Evolutionary conservation across 208 protist species (phyloP).

Genomic region (Leptomonas pyrrhocoris): DNA sequence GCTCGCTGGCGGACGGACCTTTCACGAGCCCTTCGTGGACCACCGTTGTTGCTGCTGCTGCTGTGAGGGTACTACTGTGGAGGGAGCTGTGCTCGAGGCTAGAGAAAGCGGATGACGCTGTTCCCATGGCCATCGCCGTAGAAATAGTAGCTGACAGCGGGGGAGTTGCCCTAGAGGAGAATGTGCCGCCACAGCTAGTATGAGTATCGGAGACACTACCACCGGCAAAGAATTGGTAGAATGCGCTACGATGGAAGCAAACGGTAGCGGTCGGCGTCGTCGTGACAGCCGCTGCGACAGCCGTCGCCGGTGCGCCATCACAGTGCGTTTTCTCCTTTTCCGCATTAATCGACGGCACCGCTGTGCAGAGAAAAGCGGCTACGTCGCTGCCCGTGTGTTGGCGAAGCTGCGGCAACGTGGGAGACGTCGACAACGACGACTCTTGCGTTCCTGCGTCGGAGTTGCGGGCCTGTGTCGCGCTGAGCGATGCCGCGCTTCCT

Average conservation of each 20-base stretch:
- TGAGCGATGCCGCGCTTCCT: no score
- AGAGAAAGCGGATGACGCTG: no score
- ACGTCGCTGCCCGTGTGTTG: neutral
- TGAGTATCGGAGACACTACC: neutral
- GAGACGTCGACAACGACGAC: neutral
- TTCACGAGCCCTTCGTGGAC: neutral
- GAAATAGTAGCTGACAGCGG: no score
- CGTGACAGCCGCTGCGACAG: neutral
- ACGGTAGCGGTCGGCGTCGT: slow-evolving; percentile 18
- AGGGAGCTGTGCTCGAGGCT: no score
- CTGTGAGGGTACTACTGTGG: neutral
- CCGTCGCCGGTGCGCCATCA: neutral
- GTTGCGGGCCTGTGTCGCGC: neutral
- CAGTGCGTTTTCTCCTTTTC: neutral
- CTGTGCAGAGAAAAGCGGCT: slow-evolving; percentile 1
- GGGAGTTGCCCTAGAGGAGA: neutral
- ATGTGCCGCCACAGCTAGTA: no score
- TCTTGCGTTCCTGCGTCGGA: no score
- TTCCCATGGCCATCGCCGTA: no score
- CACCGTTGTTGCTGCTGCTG: neutral
- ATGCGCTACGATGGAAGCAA: slow-evolving; percentile 14
- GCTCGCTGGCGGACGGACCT: slow-evolving; percentile 4
- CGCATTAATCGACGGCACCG: slow-evolving; percentile 16
- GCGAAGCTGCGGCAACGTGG: neutral
- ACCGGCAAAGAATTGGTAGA: slow-evolving; percentile 20